Base-by-base conservation (phyloP, 2,329 filamentous ascomycete genomes). In the Hirsutella minnesotensis region DNA sequence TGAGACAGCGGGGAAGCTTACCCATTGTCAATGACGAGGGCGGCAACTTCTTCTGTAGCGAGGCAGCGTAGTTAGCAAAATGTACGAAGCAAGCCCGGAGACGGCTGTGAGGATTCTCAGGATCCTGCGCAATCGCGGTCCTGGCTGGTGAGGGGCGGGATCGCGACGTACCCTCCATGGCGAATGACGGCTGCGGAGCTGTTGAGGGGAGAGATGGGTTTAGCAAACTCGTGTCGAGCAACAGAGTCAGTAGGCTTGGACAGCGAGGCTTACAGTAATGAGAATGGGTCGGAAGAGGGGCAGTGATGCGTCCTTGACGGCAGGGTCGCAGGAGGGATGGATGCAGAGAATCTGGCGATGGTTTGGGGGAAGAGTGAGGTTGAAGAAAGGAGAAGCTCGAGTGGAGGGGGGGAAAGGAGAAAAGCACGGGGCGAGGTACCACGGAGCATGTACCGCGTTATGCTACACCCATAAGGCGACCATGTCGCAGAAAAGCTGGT, bases 1-100 rank as follows among this genome's bases (percentile, higher is more conserved):
- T 61, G 60, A 63, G 57, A 55, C 52, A 58, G 52, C 48, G 48
- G 54, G 55, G 55, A 61, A 72, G 76, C 89, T 86, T 90, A 98
- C 92, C 92, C 92, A 96, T 98, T 98, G 89, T 98, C 92, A 77
- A 98, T 96, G 74, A 98, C 92, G 86, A 98, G 89, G 73, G 92
- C 92, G 72, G 92, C 92, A 74, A 98, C 92, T 87, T 98, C 92
- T 81, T 98, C 92, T 96, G 67, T 71, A 73, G 52, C 50, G 49
- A 51, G 57, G 50, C 64, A 55, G 54, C 47, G 53, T 19, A 29
- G 63, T 75, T 54, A 76, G 74, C 60, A 49, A 59, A 44, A 39
- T 40, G 46, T 42, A 37, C 43, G 36, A 36, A 42, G 52, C 40
- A 43, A 27, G 39, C 8, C n/a, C 9, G 15, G 27, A 22, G 16